A percentile compares a stretch with the other conserved stretches of the same genome.
phyloP scores from a whole-genome alignment of 1,284 basidiomycete species.

The Trichosporon ovoides region DNA sequence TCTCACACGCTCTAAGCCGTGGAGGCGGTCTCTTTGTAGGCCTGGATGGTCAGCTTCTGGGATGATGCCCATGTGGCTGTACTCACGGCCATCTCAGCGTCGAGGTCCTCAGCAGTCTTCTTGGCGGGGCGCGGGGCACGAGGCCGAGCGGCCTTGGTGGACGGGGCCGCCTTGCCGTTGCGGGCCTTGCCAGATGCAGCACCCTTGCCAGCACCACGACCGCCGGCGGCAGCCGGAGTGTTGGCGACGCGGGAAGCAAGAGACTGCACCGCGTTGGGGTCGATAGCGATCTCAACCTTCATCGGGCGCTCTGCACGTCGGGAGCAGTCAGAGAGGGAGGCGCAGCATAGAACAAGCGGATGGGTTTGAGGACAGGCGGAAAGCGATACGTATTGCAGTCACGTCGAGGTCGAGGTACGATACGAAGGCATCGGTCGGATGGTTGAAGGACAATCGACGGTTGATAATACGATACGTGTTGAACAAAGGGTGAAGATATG shows the following conservation, averaged over 20 bases:
- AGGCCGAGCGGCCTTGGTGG: constrained; percentile 16
- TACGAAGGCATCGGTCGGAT: background rate
- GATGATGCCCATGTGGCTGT: background rate
- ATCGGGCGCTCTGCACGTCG: constrained; percentile 76
- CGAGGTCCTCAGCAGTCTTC: constrained; percentile 56
- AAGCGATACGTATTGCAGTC: background rate
- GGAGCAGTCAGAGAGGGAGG: constrained; percentile 21
- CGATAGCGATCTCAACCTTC: constrained; percentile 96
- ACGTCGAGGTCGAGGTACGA: background rate
- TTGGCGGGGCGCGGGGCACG: constrained; percentile 49
- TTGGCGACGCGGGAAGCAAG: constrained; percentile 56
- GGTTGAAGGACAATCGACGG: background rate
- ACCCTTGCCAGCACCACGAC: constrained; percentile 27
- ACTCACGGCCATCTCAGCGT: constrained; percentile 65
- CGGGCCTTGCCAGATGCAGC: constrained; percentile 51
- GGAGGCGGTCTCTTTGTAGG: constrained; percentile 34
- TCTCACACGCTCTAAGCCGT: constrained; percentile 5
- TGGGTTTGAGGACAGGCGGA: background rate
- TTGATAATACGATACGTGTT: background rate
- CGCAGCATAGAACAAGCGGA: background rate
- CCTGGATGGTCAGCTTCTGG: constrained; percentile 18
- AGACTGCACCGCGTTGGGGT: constrained; percentile 69
- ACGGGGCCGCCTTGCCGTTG: constrained; percentile 52
- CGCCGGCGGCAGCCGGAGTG: constrained; percentile 50
- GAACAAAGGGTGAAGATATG: background rate